Percentiles rank a stretch among this genome's conserved stretches.
These are phyloP conservation scores for Diaporthe humulicola DNA, from an alignment of 2,329 filamentous ascomycete genomes.

Conservation along the genomic window DNA sequence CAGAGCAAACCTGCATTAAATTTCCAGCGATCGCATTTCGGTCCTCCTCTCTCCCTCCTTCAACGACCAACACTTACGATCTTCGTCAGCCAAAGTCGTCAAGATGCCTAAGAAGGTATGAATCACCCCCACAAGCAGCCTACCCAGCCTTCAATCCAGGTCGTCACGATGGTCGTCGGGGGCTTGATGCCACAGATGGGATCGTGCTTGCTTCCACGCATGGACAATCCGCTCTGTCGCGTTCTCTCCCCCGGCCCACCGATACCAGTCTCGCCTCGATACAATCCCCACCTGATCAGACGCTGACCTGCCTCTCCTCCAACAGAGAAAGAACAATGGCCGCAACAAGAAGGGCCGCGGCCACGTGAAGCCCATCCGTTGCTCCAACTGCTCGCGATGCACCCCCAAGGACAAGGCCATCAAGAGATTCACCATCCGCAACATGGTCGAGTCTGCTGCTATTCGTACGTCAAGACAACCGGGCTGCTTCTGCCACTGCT, in stretches of 20 bases:
- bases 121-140: background rate
- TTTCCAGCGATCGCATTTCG: background rate
- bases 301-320: slow-evolving; percentile 6
- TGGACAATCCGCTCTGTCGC: background rate
- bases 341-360: slow-evolving; percentile 99
- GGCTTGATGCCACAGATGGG: background rate
- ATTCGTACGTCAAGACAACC: slow-evolving; percentile 82
- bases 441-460: slow-evolving; percentile 99
- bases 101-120: slow-evolving; percentile 79
- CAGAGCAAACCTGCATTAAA: slow-evolving; percentile 31
- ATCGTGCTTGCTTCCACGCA: background rate
- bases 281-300: background rate
- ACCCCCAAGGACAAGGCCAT: slow-evolving; percentile 99
- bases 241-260: slow-evolving; percentile 1
- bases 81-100: slow-evolving; percentile 60
- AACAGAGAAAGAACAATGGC: slow-evolving; percentile 70
- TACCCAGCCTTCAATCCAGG: background rate
- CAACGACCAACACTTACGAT: slow-evolving; percentile 47
- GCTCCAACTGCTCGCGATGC: slow-evolving; percentile 82
- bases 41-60: background rate
- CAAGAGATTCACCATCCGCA: slow-evolving; percentile 99
- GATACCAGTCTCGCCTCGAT: background rate
- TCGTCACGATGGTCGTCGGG: background rate
- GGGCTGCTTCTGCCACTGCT: slow-evolving; percentile 1
- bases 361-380: slow-evolving; percentile 98